Evolutionary conservation across 129 eudicot species (phyloP).

Genomic region (Chrysanthemum makinoi): DNA sequence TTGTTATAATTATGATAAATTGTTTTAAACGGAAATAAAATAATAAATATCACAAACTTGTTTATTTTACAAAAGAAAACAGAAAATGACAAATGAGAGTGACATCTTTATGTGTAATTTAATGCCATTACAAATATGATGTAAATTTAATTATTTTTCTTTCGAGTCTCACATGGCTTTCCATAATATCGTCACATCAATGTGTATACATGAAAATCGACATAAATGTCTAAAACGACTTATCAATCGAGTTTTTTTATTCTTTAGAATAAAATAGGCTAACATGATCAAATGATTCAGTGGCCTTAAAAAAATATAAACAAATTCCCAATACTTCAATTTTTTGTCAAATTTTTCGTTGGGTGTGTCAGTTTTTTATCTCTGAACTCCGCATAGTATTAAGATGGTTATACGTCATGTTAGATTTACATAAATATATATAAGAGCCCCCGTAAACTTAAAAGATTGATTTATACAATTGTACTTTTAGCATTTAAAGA

Average conservation of each 20-base stretch:
- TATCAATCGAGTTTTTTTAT: background rate
- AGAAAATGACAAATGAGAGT: background rate
- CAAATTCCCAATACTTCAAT: too few species aligned
- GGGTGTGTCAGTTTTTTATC: too few species aligned
- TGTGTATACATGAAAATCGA: conserved; percentile 4
- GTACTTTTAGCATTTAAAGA: too few species aligned
- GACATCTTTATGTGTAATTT: conserved; percentile 20
- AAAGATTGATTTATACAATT: too few species aligned
- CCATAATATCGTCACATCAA: conserved; percentile 24
- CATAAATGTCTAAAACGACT: conserved; percentile 7
- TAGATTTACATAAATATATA: too few species aligned
- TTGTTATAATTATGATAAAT: too few species aligned
- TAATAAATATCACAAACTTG: background rate
- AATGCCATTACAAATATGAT: conserved; percentile 8
- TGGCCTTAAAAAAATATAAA: background rate
- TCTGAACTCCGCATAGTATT: too few species aligned
- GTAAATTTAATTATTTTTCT: background rate
- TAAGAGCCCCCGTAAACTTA: too few species aligned
- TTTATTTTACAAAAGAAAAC: background rate
- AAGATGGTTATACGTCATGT: too few species aligned
- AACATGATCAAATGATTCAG: background rate
- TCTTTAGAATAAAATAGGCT: background rate
- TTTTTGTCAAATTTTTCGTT: too few species aligned
- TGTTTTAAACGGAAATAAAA: background rate
- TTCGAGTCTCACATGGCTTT: conserved; percentile 15